Percentiles rank a stretch among this genome's conserved stretches.
Conservation (phyloP, 805 yeast genomes). For the Saccharomyces eubayanus region DNA sequence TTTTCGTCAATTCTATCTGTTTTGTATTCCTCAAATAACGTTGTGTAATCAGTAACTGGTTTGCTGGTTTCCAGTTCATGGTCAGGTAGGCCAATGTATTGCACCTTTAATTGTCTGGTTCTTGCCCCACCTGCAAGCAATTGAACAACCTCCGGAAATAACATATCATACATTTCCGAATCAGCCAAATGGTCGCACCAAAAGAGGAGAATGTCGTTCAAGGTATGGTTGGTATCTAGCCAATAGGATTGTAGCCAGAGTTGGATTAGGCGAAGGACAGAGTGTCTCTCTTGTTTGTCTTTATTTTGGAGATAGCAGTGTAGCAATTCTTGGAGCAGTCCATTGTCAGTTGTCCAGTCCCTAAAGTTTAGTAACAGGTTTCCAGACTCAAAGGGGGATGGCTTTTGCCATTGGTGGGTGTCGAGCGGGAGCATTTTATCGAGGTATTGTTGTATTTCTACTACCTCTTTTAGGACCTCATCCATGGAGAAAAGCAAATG, state of each 20-base stretch:
- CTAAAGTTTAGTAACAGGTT: background rate
- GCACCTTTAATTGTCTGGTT: background rate
- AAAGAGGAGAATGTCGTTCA: background rate
- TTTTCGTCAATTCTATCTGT: background rate
- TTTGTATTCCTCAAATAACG: background rate
- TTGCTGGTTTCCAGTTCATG: conserved; percentile 34
- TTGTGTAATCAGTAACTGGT: background rate
- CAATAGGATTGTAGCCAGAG: background rate
- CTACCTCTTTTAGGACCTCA: background rate
- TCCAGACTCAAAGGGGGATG: background rate
- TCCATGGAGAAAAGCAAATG: background rate
- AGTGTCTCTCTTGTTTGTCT: background rate
- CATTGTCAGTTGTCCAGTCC: background rate
- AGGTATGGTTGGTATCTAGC: background rate
- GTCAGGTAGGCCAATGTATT: conserved; percentile 10
- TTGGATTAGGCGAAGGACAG: background rate
- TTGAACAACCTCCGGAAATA: background rate
- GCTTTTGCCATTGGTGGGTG: background rate
- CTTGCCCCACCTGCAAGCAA: background rate
- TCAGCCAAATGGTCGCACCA: background rate
- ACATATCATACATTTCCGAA: background rate
- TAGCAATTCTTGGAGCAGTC: background rate
- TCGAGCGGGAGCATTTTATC: background rate
- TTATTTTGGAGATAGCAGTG: background rate
- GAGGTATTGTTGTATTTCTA: background rate